These are phyloP conservation scores for Phoenix dactylifera DNA, from an alignment of 176 grass and related monocot genomes.

Conservation along the genomic window DNA sequence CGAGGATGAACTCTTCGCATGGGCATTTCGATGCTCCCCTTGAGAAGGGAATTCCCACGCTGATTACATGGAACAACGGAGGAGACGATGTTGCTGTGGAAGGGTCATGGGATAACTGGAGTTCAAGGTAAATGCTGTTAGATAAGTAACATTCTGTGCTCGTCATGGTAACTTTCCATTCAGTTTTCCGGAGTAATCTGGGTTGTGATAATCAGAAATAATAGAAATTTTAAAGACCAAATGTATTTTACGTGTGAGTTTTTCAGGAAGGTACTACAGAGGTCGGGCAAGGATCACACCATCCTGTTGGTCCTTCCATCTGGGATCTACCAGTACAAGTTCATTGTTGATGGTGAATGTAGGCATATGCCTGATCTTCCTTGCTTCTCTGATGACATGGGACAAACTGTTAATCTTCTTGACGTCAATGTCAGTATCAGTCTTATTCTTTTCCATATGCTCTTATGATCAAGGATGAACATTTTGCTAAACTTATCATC, in stretches of 20 bases:
- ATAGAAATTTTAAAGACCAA: not conserved
- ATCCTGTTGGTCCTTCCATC: slow-evolving; percentile 62
- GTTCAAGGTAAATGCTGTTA: slow-evolving; percentile 44
- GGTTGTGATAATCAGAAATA: slow-evolving; percentile 1
- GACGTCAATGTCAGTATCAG: slow-evolving; percentile 81
- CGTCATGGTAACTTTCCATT: not conserved
- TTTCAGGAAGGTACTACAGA: slow-evolving; percentile 51
- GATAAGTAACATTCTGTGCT: not conserved
- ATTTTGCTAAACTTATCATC: not conserved
- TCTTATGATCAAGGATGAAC: not conserved
- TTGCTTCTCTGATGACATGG: slow-evolving; percentile 45
- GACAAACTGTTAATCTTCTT: slow-evolving; percentile 59
- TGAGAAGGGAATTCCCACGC: slow-evolving; percentile 57
- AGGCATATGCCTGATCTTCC: slow-evolving; percentile 57
- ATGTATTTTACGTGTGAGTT: not conserved
- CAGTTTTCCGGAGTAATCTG: not conserved
- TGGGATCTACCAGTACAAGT: slow-evolving; percentile 68
- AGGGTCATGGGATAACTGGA: slow-evolving; percentile 97
- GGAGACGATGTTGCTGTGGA: slow-evolving; percentile 67
- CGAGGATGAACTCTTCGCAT: slow-evolving; percentile 32
- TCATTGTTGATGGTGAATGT: slow-evolving; percentile 51
- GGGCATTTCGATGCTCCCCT: slow-evolving; percentile 12
- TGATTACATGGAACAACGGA: slow-evolving; percentile 76
- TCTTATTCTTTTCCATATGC: not conserved
- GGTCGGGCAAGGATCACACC: slow-evolving; percentile 60